Percentiles rank a stretch among this genome's conserved stretches.
phyloP scores from a whole-genome alignment of 225 moss, liverwort and hornwort genomes.

The Anthoceros angustus region DNA sequence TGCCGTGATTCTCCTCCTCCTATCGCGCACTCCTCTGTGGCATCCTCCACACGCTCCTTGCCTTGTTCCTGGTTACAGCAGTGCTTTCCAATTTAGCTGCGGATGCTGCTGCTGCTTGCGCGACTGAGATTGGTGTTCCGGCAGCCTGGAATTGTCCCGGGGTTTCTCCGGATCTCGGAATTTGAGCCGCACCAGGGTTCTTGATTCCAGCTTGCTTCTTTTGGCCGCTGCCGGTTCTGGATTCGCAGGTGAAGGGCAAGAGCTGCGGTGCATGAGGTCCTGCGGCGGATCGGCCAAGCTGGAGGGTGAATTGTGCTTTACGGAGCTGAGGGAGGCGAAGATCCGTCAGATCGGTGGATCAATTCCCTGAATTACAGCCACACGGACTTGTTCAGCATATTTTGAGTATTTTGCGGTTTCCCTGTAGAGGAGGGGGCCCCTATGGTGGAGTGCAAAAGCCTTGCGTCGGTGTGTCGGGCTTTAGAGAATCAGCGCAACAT shows the following conservation, averaged over 20 bases:
- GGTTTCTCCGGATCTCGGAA: background rate
- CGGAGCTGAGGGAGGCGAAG: background rate
- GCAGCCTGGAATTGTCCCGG: background rate
- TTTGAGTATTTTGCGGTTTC: background rate
- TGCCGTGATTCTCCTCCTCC: too few species aligned
- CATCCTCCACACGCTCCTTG: too few species aligned
- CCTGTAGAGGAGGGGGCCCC: background rate
- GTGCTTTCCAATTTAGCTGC: too few species aligned
- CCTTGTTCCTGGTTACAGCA: too few species aligned
- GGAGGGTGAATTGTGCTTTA: background rate
- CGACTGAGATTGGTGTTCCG: background rate
- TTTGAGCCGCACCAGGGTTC: background rate
- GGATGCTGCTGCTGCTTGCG: too few species aligned
- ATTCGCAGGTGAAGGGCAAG: background rate
- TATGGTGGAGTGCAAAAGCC: slow-evolving; percentile 29
- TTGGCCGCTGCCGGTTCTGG: background rate
- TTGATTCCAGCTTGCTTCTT: background rate
- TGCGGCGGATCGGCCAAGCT: background rate
- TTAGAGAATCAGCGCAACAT: slow-evolving; percentile 34
- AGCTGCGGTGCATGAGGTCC: background rate
- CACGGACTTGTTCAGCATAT: background rate
- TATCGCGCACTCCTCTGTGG: too few species aligned
- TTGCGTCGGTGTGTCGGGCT: slow-evolving; percentile 24
- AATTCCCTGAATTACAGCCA: background rate
- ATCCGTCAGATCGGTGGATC: slow-evolving; percentile 1